Evolutionary conservation across 139 green algal species (phyloP), one percentile per base, ranked within the genome.

Genomic region (Coelastrella sp.): DNA sequence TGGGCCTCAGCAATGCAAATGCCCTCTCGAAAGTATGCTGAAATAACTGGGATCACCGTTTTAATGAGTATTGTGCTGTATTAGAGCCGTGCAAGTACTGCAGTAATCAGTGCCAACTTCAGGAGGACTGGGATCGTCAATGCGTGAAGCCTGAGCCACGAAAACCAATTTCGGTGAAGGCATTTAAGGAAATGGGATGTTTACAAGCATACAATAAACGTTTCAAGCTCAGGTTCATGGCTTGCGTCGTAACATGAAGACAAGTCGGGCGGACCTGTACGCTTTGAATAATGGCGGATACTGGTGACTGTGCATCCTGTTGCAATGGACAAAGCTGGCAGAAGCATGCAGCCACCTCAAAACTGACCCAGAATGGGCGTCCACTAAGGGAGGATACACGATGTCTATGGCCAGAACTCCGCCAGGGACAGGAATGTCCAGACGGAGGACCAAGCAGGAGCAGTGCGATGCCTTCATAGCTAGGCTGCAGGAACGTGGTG

Each of bases 401-500:
- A 80, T 80, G 74, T 80, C 74, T n/a, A 58, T 57, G 24, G 74
- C 74, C 9, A 80, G 74, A 80, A 80, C 9, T 58, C 74, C 74
- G 24, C 74, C 24, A 58, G 74, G 25, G 25, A 49, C 78, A 83
- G 78, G 35, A 14, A 80, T 57, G 24, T 15, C 74, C 81, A 86
- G 20, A 20, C 24, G 82, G 22, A 87, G 56, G 56, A 87, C 82
- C 8, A 87, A 87, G 82, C 82, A 87, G 63, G 82, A 87, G 15
- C 25, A 65, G 58, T 87, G 85, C 19, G 90, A 97, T n/a, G 86
- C 90, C 5, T 98, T 97, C 91, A 79, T 99, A 1, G 79, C 84
- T 7, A 91, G 89, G 11, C 91, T 99, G 19, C 84, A 93, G 0
- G 92, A 95, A 74, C 80, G 94, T 6, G 91, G 89, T 12, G 94